Evolutionary conservation across 2,329 filamentous ascomycete species (phyloP), one percentile per base, ranked within the genome.

Genomic region (Epichloe sibirici): DNA sequence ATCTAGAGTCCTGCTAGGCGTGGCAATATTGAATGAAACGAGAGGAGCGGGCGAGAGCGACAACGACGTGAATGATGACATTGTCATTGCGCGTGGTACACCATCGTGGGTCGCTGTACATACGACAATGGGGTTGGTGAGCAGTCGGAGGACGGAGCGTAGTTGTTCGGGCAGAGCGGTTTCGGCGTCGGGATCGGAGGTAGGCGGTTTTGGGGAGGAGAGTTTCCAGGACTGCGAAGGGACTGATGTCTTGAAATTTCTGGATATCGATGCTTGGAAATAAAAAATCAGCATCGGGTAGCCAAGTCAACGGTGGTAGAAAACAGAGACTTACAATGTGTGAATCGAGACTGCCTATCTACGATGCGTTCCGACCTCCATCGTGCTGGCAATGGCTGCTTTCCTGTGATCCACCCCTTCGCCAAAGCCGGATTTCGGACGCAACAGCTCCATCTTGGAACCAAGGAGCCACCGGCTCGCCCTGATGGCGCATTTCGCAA

Each of bases 1-100:
- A 53, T 76, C 71, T 25, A 78, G 68, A 12, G 78, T 81, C 12
- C 75, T 72, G 61, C 76, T 80, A 21, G 78, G 78, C 31, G 74
- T 70, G 25, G 72, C 71, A 48, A 82, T 70, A 65, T 82, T 82
- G 69, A 82, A 81, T 0, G 73, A 74, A 6, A 82, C 65, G 11
- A 77, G 66, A 1, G 78, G 77, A 28, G 65, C 69, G 0, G 78
- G 77, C n/a, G 61, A 57, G 17, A 81, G 68, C 15, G 75, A 72
- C 28, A 82, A 65, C 0, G 77, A 79, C 2, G 78, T 78, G 56
- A 82, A 74, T 2, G 77, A 81, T 6, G 79, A 81, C 69, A 81
- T 77, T 35, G 79, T 81, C 72, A 82, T 78, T 47, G 73, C 78
- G 35, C 73, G 70, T 5, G 72, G 61, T 42, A 59, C 51, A 55